phyloP scores from a whole-genome alignment of 805 yeast species.

The Yamadazyma ubonensis region DNA sequence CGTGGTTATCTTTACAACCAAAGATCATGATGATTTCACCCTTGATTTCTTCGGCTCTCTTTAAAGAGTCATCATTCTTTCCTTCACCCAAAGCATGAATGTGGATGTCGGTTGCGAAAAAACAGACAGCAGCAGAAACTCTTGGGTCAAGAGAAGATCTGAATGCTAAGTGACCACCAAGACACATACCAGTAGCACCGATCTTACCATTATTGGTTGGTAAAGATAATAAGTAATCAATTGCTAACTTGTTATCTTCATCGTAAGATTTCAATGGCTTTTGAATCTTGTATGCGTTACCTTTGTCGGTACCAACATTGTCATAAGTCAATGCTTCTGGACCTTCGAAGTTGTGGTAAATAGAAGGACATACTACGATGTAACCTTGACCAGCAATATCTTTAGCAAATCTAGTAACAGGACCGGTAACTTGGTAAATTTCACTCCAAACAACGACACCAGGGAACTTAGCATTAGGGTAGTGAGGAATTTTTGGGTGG shows the following conservation, averaged over 20 bases:
- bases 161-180: conserved; percentile 81
- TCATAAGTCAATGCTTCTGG: conserved; percentile 70
- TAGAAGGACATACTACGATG: conserved; percentile 76
- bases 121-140: conserved; percentile 67
- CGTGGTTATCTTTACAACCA: conserved; percentile 79
- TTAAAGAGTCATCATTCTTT: conserved; percentile 62
- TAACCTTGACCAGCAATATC: conserved; percentile 79
- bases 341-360: conserved; percentile 70
- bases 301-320: conserved; percentile 69
- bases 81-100: conserved; percentile 64
- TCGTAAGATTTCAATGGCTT: conserved; percentile 73
- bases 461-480: conserved; percentile 78
- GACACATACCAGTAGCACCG: conserved; percentile 86
- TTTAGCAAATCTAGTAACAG: conserved; percentile 74
- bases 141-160: conserved; percentile 64
- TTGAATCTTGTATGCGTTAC: conserved; percentile 63
- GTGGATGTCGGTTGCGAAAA: conserved; percentile 82
- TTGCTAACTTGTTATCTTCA: conserved; percentile 64
- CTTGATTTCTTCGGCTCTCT: conserved; percentile 52
- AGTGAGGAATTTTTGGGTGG: conserved; percentile 68
- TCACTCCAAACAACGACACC: conserved; percentile 79
- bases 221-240: conserved; percentile 58
- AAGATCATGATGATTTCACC: conserved; percentile 67
- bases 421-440: conserved; percentile 80
- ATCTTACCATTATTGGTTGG: conserved; percentile 68